Evolutionary conservation across 805 yeast species (phyloP).

Genomic region (Clavispora carvajalis): DNA sequence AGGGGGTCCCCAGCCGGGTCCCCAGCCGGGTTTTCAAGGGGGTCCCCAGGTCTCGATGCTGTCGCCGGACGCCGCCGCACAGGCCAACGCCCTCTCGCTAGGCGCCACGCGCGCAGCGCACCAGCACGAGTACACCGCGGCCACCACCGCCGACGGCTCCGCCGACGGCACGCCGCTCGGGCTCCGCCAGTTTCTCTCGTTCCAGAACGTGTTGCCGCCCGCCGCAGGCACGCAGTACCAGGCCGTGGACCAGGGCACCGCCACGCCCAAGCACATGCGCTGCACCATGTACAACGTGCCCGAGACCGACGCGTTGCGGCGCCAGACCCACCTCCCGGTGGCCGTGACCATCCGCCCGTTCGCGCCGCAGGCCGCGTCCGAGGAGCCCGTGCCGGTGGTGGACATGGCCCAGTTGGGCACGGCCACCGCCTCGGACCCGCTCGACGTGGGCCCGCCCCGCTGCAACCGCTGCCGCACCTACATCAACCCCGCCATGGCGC

Average conservation of each 20-base stretch:
- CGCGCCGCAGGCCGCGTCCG: conserved; percentile 50
- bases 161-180: conserved; percentile 5
- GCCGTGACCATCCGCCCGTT: conserved; percentile 82
- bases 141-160: conserved; percentile 5
- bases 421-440: conserved; percentile 16
- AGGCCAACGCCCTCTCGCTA: conserved; percentile 10
- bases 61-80: conserved; percentile 8
- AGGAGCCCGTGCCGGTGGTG: conserved; percentile 61
- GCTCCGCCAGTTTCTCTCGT: conserved; percentile 55
- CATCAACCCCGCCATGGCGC: conserved; percentile 77
- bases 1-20: too few species aligned
- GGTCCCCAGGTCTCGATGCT: conserved; percentile 7
- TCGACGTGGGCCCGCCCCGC: conserved; percentile 67
- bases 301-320: conserved; percentile 59
- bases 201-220: conserved; percentile 79
- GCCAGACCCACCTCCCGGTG: conserved; percentile 70
- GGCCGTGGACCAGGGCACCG: conserved; percentile 76
- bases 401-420: conserved; percentile 47
- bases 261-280: conserved; percentile 75
- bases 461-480: conserved; percentile 91
- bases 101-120: conserved; percentile 7
- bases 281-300: conserved; percentile 83
- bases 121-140: conserved; percentile 12
- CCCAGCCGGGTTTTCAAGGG: not conserved
- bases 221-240: conserved; percentile 66